Evolutionary conservation across 2,329 filamentous ascomycete species (phyloP).

Genomic region (Xylaria sp.): DNA sequence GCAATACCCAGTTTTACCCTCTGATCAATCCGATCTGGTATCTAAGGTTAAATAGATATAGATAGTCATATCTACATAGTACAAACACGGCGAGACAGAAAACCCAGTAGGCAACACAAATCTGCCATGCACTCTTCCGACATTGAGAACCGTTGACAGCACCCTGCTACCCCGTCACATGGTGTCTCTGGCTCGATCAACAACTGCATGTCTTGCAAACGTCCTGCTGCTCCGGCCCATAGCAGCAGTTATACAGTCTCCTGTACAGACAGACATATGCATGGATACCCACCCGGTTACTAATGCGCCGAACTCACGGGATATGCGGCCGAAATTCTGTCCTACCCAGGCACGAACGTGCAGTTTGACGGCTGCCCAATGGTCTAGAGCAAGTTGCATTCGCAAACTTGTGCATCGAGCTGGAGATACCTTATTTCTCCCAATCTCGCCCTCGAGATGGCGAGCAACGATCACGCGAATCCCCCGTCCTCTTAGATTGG

Average conservation of each 20-base stretch:
- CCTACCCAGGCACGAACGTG: constrained; percentile 35
- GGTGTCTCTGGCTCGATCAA: constrained; percentile 28
- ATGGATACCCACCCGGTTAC: constrained; percentile 24
- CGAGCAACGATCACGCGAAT: neutral
- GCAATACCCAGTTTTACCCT: constrained; percentile 26
- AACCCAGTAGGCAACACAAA: neutral
- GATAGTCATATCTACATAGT: too few species aligned
- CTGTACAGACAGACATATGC: too few species aligned
- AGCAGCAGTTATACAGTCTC: too few species aligned
- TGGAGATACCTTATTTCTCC: too few species aligned
- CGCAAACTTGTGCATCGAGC: neutral
- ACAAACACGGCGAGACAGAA: neutral
- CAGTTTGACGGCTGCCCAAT: constrained; percentile 26
- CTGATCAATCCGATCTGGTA: neutral
- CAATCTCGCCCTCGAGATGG: neutral
- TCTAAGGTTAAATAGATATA: too few species aligned
- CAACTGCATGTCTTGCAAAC: constrained; percentile 32
- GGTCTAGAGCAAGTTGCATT: constrained; percentile 10
- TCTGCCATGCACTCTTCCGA: constrained; percentile 12
- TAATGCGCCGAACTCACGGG: constrained; percentile 32
- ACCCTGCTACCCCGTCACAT: constrained; percentile 34
- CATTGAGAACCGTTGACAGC: constrained; percentile 11
- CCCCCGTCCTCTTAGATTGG: neutral
- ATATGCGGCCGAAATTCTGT: constrained; percentile 41
- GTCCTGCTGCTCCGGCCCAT: too few species aligned